Conservation (phyloP, 805 yeast genomes). For the Henningerozyma blattae region DNA sequence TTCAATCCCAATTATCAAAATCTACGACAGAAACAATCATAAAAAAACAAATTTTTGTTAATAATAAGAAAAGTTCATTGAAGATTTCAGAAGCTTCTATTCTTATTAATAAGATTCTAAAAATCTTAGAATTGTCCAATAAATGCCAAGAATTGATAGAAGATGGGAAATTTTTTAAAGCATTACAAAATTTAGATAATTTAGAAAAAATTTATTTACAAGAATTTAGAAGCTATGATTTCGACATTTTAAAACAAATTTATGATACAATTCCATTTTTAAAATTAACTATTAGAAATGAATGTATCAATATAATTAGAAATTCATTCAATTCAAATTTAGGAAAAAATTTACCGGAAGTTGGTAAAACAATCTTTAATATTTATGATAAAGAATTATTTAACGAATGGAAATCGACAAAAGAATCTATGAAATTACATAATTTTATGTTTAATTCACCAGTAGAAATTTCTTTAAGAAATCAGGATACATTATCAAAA, state of each 20-base stretch:
- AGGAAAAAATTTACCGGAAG: slow-evolving; percentile 42
- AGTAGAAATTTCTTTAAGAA: slow-evolving; percentile 68
- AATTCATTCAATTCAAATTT: slow-evolving; percentile 53
- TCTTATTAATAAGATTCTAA: slow-evolving; percentile 60
- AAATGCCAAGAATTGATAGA: slow-evolving; percentile 72
- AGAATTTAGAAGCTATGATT: slow-evolving; percentile 60
- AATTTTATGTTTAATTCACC: slow-evolving; percentile 70
- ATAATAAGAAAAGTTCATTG: slow-evolving; percentile 47
- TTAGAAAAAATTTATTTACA: slow-evolving; percentile 57
- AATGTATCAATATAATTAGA: slow-evolving; percentile 52
- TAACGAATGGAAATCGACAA: slow-evolving; percentile 41
- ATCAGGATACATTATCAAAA: slow-evolving; percentile 35
- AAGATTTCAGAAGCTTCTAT: slow-evolving; percentile 63
- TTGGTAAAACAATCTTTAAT: slow-evolving; percentile 29
- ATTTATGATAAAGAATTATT: slow-evolving; percentile 50
- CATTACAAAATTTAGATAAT: slow-evolving; percentile 71
- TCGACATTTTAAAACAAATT: slow-evolving; percentile 50
- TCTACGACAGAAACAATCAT: slow-evolving; percentile 57
- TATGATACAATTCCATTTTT: slow-evolving; percentile 67
- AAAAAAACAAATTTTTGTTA: slow-evolving; percentile 46
- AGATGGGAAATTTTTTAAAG: slow-evolving; percentile 68
- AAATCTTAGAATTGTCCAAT: slow-evolving; percentile 76
- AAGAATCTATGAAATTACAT: slow-evolving; percentile 39
- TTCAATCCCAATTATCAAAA: slow-evolving; percentile 45
- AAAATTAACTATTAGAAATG: slow-evolving; percentile 59